Percentiles rank a stretch among this genome's conserved stretches.
phyloP scores from a whole-genome alignment of 495 filamentous ascomycete species.

The Talaromyces borbonicus region DNA sequence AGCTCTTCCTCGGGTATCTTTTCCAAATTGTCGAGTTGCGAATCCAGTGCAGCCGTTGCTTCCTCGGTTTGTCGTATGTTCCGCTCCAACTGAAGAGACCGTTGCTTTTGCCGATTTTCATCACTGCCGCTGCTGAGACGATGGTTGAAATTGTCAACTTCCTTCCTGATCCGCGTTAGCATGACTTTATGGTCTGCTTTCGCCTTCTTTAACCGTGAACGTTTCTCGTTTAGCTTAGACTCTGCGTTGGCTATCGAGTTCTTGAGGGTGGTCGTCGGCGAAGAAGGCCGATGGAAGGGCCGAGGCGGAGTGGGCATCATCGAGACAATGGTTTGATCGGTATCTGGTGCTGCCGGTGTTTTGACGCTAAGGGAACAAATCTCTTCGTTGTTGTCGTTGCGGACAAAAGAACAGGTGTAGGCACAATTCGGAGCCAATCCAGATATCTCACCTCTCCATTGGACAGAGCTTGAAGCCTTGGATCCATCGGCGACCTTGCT shows the following conservation, averaged over 20 bases:
- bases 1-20: slow-evolving; percentile 58
- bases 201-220: slow-evolving; percentile 59
- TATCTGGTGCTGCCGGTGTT: slow-evolving; percentile 60
- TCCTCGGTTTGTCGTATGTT: slow-evolving; percentile 80
- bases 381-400: slow-evolving; percentile 58
- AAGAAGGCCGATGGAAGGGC: slow-evolving; percentile 63
- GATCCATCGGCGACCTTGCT: slow-evolving; percentile 39
- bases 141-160: slow-evolving; percentile 68
- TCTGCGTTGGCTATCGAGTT: slow-evolving; percentile 79
- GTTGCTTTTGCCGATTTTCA: slow-evolving; percentile 75
- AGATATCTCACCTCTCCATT: slow-evolving; percentile 78
- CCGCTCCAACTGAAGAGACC: slow-evolving; percentile 64
- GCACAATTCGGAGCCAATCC: slow-evolving; percentile 78
- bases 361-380: slow-evolving; percentile 72
- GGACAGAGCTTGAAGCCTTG: slow-evolving; percentile 39
- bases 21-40: slow-evolving; percentile 56
- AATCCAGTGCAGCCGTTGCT: slow-evolving; percentile 48
- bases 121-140: slow-evolving; percentile 60
- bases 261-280: slow-evolving; percentile 80
- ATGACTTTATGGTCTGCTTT: slow-evolving; percentile 72
- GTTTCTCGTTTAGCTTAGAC: slow-evolving; percentile 65
- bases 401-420: slow-evolving; percentile 78
- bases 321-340: slow-evolving; percentile 51
- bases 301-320: slow-evolving; percentile 36
- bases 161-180: slow-evolving; percentile 60